phyloP scores from a whole-genome alignment of 1,284 basidiomycete species.

The Trichosporon sp. region DNA sequence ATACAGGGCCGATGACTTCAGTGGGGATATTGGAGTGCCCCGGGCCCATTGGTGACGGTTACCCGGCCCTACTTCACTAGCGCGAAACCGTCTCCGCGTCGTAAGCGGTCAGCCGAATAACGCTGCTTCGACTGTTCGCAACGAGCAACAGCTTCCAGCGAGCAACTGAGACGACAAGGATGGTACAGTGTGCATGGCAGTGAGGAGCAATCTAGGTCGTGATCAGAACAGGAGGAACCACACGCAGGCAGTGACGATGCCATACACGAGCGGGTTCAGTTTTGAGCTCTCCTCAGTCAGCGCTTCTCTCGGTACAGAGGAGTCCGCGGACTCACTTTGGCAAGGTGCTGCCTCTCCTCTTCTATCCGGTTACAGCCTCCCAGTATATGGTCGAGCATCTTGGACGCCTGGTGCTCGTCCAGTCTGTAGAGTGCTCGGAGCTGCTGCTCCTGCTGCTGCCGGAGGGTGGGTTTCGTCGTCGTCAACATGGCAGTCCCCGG shows the following conservation, averaged over 20 bases:
- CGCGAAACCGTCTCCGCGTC: not conserved
- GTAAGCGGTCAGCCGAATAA: not conserved
- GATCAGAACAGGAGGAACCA: not conserved
- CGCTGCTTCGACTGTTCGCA: not conserved
- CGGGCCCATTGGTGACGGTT: not conserved
- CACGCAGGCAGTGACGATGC: not conserved
- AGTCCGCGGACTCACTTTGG: not conserved
- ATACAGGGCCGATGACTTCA: too few relatives aligned
- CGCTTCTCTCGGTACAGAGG: not conserved
- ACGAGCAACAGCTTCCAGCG: not conserved
- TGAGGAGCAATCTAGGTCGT: not conserved
- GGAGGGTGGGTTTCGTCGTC: not conserved
- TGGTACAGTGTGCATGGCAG: conserved; percentile 7
- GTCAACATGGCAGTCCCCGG: not conserved
- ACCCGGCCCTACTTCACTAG: not conserved
- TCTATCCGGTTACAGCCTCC: not conserved
- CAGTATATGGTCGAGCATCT: conserved; percentile 3
- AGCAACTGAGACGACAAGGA: not conserved
- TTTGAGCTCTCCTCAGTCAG: not conserved
- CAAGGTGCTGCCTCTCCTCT: conserved; percentile 1
- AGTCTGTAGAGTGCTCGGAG: not conserved
- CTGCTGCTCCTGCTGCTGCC: not conserved
- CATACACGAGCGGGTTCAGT: conserved; percentile 14
- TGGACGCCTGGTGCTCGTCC: not conserved
- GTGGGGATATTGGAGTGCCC: too few relatives aligned